A percentile compares a stretch with the other conserved stretches of the same genome.
Conservation (phyloP, 345 rosid genomes). For the Linum tenue region DNA sequence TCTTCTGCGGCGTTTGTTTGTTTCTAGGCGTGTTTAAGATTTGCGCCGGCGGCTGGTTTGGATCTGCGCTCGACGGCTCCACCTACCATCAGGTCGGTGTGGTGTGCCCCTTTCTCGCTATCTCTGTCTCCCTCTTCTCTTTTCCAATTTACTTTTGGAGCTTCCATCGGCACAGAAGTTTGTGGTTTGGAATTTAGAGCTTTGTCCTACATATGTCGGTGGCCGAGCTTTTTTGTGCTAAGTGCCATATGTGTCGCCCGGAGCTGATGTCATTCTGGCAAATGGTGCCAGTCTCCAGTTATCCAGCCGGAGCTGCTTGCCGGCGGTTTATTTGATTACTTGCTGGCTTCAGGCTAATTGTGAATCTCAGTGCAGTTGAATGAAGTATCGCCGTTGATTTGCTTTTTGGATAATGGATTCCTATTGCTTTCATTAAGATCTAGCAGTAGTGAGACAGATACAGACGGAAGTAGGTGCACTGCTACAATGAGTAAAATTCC, state of each 20-base stretch:
- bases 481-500: neutral
- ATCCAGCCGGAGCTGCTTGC: neutral
- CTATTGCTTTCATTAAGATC: neutral
- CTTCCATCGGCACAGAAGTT: neutral
- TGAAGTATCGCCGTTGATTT: neutral
- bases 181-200: neutral
- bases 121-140: constrained; percentile 9
- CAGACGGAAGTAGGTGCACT: neutral
- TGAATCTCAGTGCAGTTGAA: too few relatives aligned
- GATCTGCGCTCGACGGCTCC: constrained; percentile 65
- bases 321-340: neutral
- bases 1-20: constrained; percentile 72
- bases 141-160: neutral
- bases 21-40: constrained; percentile 81
- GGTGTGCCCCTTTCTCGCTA: too few relatives aligned
- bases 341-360: neutral
- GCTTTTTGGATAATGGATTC: neutral
- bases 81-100: constrained; percentile 35
- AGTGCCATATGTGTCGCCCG: neutral
- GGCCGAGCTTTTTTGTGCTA: neutral
- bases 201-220: neutral
- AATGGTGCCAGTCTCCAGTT: too few relatives aligned
- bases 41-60: constrained; percentile 83
- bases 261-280: neutral
- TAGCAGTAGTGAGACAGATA: neutral